Evolutionary conservation across 208 protist genomes (phyloP).

Genomic region (Phytomonas sp.): DNA sequence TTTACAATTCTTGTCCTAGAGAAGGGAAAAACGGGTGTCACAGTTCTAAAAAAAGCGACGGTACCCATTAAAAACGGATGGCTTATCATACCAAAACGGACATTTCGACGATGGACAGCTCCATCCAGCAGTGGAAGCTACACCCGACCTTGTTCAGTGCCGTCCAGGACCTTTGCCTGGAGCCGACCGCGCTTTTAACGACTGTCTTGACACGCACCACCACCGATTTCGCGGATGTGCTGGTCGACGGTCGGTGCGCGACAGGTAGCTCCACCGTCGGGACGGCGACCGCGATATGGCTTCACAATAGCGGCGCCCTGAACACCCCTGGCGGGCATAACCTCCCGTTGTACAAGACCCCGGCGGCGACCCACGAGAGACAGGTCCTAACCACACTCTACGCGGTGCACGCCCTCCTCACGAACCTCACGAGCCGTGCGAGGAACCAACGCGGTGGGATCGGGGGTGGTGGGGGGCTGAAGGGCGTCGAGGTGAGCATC

Average conservation of each 20-base stretch:
- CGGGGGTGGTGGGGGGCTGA: neutral
- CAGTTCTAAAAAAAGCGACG: neutral
- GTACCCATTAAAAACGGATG: neutral
- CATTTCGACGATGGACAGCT: neutral
- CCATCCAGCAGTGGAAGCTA: constrained; percentile 13
- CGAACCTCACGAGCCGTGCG: neutral
- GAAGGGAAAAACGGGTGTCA: neutral
- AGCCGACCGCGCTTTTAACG: constrained; percentile 35
- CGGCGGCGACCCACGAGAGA: constrained; percentile 26
- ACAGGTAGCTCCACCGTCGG: constrained; percentile 21
- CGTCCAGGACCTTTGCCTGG: constrained; percentile 16
- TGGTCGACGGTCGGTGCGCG: constrained; percentile 58
- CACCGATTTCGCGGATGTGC: constrained; percentile 50
- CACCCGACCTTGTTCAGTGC: constrained; percentile 32
- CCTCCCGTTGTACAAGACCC: constrained; percentile 24
- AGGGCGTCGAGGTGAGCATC: constrained; percentile 24
- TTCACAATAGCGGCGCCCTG: constrained; percentile 20
- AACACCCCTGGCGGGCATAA: constrained; percentile 7
- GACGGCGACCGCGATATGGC: constrained; percentile 32
- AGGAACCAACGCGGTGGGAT: neutral
- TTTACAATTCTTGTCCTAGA: constrained; percentile 2
- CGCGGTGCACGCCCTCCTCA: constrained; percentile 44
- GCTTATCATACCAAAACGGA: neutral
- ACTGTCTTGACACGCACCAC: constrained; percentile 46
- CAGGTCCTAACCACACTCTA: constrained; percentile 38